Percentiles rank a stretch among this genome's conserved stretches.
Evolutionary conservation across 768 basidiomycete species (phyloP).

Genomic region (Boletus rufocinnamomeus): DNA sequence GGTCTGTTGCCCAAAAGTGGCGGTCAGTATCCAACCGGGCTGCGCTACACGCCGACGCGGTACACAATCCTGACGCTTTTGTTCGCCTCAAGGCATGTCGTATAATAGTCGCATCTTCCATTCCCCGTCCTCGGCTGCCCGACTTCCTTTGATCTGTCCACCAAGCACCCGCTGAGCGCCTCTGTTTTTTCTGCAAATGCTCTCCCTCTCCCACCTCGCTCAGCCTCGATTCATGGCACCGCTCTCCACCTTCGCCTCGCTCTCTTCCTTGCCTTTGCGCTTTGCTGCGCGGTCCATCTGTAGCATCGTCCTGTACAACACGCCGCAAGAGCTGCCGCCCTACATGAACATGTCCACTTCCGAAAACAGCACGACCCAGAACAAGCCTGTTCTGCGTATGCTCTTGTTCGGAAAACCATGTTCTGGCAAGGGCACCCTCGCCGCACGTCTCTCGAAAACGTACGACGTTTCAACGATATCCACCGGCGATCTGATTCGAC

Average conservation of each 20-base stretch:
- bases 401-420: constrained; percentile 61
- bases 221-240: constrained; percentile 5
- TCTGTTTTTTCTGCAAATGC: neutral
- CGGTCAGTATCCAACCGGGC: neutral
- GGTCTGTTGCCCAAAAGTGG: neutral
- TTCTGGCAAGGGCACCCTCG: constrained; percentile 82
- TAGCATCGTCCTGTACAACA: constrained; percentile 23
- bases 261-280: constrained; percentile 6
- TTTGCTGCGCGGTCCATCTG: constrained; percentile 18
- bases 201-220: constrained; percentile 1
- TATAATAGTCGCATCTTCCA: constrained; percentile 12
- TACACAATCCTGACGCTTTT: constrained; percentile 1
- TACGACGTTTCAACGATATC: constrained; percentile 76
- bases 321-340: constrained; percentile 48
- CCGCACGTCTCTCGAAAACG: constrained; percentile 67
- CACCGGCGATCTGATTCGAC: constrained; percentile 81
- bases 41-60: neutral
- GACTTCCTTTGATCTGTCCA: neutral
- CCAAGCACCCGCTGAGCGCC: neutral
- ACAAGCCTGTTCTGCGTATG: constrained; percentile 41
- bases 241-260: neutral
- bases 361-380: constrained; percentile 29
- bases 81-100: constrained; percentile 29
- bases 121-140: neutral
- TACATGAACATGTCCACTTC: constrained; percentile 41